phyloP scores from a whole-genome alignment of 164 flowering plant genomes.

The Malania oleifera region DNA sequence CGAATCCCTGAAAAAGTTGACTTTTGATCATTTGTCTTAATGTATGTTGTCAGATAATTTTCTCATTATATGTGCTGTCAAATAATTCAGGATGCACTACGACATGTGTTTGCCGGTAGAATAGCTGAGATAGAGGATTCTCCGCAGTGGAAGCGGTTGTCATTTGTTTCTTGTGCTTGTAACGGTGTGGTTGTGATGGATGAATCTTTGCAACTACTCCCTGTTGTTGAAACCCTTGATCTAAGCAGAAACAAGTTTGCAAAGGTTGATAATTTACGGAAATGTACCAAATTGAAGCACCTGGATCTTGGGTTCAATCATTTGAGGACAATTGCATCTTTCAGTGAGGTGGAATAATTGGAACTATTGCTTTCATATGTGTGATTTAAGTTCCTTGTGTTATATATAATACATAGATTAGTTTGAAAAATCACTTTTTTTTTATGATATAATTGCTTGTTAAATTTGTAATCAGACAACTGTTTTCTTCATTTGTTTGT shows the following conservation, averaged over 20 bases:
- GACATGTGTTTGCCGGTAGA: conserved; percentile 94
- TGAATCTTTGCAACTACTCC: conserved; percentile 91
- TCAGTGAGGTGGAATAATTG: conserved; percentile 52
- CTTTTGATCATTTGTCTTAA: too few relatives aligned
- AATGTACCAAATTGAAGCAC: conserved; percentile 66
- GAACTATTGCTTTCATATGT: not conserved
- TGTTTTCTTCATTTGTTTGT: too few relatives aligned
- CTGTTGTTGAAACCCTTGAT: conserved; percentile 87
- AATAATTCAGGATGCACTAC: conserved; percentile 68
- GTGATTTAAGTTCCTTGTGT: not conserved
- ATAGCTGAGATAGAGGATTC: conserved; percentile 78
- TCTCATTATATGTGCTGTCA: not conserved
- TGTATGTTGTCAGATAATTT: too few relatives aligned
- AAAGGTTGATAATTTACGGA: conserved; percentile 80
- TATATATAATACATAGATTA: too few relatives aligned
- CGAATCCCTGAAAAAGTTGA: too few relatives aligned
- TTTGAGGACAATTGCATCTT: conserved; percentile 47
- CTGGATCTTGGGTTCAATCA: conserved; percentile 95
- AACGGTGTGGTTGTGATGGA: conserved; percentile 88
- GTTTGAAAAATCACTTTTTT: too few relatives aligned
- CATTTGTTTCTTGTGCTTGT: conserved; percentile 81
- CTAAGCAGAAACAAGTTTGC: conserved; percentile 82
- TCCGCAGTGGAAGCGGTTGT: conserved; percentile 75
- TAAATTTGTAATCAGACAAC: too few relatives aligned
- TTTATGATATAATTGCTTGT: too few relatives aligned